Evolutionary conservation across 768 basidiomycete genomes (phyloP), one percentile per base, ranked within the genome.

Genomic region (Galerina sulciceps): DNA sequence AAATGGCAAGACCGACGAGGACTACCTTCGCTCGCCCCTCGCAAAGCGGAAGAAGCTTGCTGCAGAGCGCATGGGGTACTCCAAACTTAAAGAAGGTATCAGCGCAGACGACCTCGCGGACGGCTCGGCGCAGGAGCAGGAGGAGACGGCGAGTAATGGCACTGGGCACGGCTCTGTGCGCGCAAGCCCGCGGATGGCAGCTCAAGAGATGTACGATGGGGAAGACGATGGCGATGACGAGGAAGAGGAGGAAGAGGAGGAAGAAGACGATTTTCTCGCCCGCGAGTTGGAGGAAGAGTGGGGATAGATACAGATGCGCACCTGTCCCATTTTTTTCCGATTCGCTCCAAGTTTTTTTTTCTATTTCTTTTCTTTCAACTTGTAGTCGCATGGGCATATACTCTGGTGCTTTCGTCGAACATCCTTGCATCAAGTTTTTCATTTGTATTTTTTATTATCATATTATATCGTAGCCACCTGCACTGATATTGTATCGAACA

Each of bases 211-310:
- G 40, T 72, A 76, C 38, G 76, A 78, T 44, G 74, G 75, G 17
- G 75, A 71, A 15, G 75, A 71, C 2, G 75, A 66, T 9, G 75
- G 73, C 0, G 71, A 78, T 0, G 83, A 80, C 0, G 84, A 83
- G 4, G 82, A 79, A 0, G 81, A 81, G 2, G 82, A 77, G 0
- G 81, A 77, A 11, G 81, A 80, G 0, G 85, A 85, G 1, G 81
- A 83, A 1, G 89, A 90, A 4, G 90, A 91, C 41, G 90, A 92
- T 69, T 91, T 91, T 69, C 76, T 92, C n/a, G 86, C 90, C n/a
- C 80, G 87, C 38, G 91, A 89, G 67, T 76, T 93, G 63, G 89
- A 85, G 68, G 88, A 88, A 69, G 90, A 91, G 59, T 85, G 81
- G 85, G 87, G 89, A 84, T 92, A 86, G 73, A 64, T 45, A n/a